Percentiles rank a stretch among this genome's conserved stretches.
Evolutionary conservation across 2,329 filamentous ascomycete species (phyloP).

Genomic region (Aspergillus sergii): DNA sequence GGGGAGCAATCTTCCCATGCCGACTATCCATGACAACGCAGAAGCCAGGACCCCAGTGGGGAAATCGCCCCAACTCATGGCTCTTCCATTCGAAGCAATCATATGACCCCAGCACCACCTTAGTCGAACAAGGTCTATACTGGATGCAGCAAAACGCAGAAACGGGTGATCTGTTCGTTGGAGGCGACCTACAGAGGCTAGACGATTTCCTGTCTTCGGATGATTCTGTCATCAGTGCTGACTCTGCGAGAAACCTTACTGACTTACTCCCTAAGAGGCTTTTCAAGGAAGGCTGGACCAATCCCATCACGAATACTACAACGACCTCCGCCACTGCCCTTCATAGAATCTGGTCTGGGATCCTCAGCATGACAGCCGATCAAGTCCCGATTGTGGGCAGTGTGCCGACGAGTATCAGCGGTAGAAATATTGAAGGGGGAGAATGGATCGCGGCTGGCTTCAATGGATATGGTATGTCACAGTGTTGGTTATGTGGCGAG

Average conservation of each 20-base stretch:
- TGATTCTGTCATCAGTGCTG: constrained; percentile 12
- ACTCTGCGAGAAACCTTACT: constrained; percentile 2
- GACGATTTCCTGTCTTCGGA: constrained; percentile 17
- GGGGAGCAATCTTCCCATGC: constrained; percentile 34
- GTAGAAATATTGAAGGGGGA: constrained; percentile 13
- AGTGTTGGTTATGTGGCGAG: constrained; percentile 30
- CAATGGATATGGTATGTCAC: constrained; percentile 35
- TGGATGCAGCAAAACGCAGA: constrained; percentile 22
- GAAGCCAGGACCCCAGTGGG: constrained; percentile 16
- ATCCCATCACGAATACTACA: neutral
- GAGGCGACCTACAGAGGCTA: constrained; percentile 17
- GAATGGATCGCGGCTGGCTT: constrained; percentile 36
- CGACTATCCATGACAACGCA: constrained; percentile 42
- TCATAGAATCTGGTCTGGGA: constrained; percentile 55
- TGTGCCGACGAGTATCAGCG: constrained; percentile 18
- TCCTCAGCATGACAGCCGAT: constrained; percentile 60
- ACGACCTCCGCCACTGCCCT: constrained; percentile 28
- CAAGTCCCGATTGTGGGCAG: constrained; percentile 55
- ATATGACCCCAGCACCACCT: neutral
- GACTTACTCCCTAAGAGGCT: constrained; percentile 28
- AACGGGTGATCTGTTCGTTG: constrained; percentile 21
- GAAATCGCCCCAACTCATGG: neutral
- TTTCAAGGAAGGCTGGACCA: constrained; percentile 12
- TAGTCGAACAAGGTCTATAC: constrained; percentile 15
- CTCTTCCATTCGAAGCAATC: neutral